Percentiles rank a stretch among this genome's conserved stretches.
Evolutionary conservation across 2,329 filamentous ascomycete genomes (phyloP).

Genomic region (Cladophialophora immunda): DNA sequence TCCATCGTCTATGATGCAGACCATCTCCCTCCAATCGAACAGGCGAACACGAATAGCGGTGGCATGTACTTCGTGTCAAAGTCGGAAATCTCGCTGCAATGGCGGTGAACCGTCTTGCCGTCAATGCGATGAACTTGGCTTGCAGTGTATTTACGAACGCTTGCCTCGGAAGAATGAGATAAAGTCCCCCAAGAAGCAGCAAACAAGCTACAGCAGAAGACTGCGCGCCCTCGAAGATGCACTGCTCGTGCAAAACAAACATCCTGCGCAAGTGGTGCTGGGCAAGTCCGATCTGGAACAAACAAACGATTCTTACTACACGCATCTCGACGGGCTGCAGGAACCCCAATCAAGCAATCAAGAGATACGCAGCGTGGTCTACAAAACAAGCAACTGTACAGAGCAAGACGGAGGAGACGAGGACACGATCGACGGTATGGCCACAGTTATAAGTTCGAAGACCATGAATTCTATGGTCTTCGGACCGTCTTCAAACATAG

Average conservation of each 20-base stretch:
- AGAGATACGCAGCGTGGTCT: constrained; percentile 16
- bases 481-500: constrained; percentile 42
- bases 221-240: constrained; percentile 35
- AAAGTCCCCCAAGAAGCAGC: constrained; percentile 7
- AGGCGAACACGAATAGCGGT: constrained; percentile 51
- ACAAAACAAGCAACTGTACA: constrained; percentile 21
- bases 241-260: constrained; percentile 29
- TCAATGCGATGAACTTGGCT: constrained; percentile 52
- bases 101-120: constrained; percentile 54
- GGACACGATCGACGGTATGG: constrained; percentile 49
- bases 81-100: constrained; percentile 53
- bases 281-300: neutral
- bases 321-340: neutral
- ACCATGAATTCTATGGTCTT: constrained; percentile 50
- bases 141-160: constrained; percentile 54
- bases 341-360: neutral
- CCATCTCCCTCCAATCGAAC: neutral
- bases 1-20: too few species aligned
- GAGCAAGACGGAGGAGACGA: constrained; percentile 30
- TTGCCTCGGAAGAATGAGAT: constrained; percentile 24
- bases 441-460: constrained; percentile 47
- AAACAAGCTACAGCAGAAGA: constrained; percentile 27
- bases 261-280: constrained; percentile 4
- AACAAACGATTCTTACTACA: constrained; percentile 3
- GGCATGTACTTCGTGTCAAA: constrained; percentile 52